Evolutionary conservation across 805 yeast species (phyloP).

Genomic region (Hanseniaspora clermontiae): DNA sequence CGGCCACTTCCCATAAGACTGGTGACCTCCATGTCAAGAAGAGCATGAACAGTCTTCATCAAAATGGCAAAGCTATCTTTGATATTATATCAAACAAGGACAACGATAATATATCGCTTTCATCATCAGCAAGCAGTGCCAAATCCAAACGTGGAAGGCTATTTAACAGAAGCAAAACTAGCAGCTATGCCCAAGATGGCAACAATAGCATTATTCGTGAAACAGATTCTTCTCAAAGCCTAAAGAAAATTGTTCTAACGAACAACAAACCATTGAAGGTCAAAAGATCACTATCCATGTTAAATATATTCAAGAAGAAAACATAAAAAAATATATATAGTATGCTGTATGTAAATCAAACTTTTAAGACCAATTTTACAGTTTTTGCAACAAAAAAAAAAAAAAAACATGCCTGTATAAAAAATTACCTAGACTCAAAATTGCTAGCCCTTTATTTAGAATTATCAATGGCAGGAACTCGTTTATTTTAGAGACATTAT

Average conservation of each 20-base stretch:
- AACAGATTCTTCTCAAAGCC: too few species aligned
- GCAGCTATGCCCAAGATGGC: background rate
- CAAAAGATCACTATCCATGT: constrained; percentile 7
- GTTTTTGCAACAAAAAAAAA: too few species aligned
- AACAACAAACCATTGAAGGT: constrained; percentile 1
- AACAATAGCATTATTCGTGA: background rate
- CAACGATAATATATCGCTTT: background rate
- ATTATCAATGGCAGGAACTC: too few species aligned
- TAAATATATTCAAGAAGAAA: constrained; percentile 5
- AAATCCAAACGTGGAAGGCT: background rate
- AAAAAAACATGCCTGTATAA: too few species aligned
- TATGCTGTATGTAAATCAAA: background rate
- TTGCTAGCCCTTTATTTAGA: background rate
- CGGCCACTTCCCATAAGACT: background rate
- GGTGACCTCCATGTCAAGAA: background rate
- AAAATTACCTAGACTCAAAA: too few species aligned
- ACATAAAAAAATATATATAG: background rate
- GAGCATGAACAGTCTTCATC: background rate
- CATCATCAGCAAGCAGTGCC: constrained; percentile 1
- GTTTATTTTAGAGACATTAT: too few species aligned
- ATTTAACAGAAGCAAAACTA: background rate
- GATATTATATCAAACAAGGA: background rate
- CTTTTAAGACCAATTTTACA: too few species aligned
- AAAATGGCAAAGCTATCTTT: background rate
- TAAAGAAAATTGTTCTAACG: constrained; percentile 10